Base-by-base conservation (phyloP, 2,329 filamentous ascomycete species). In the Tolypocladium pustulatum region DNA sequence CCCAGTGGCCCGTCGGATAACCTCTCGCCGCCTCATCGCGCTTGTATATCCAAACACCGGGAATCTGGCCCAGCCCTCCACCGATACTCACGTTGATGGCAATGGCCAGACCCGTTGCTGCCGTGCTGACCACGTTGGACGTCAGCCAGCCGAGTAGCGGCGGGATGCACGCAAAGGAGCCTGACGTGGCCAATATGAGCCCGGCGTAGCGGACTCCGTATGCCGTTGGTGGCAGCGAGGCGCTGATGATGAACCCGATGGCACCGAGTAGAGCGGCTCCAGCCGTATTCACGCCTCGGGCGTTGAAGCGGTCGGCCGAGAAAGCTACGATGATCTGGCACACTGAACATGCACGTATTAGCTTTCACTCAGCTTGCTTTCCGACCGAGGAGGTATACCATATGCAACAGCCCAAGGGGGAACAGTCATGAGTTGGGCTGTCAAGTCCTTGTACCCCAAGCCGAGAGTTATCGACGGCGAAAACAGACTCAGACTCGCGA, bases 1-100 rank as follows among this genome's bases (percentile, higher is more conserved):
- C 80, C 82, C 83, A 88, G 66, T 90, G 86, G 0, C 87, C 87
- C 0, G 86, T 89, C 0, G 85, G 85, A 67, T 88, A 90, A 0
- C 87, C 87, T 12, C 64, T 71, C 27, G 73, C 69, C 22, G 78
- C 80, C 69, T 90, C 85, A 13, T 81, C 72, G 1, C 81, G 76
- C 66, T 86, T 87, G 72, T 89, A 90, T 61, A 89, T 89, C 86
- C 86, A 90, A 1, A 89, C 85, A 0, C 86, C 87, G 0, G 84
- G 81, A 46, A 90, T 90, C 69, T 90, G 87, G 0, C 87, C 87
- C 0, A 86, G 78, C 0, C 85, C 86, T 0, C 85, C 86, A 55
- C 79, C 79, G 36, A 88, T 78, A 2, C 82, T 84, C 20, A 90
- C 81, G 62, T 90, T 89, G 61, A 90, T 71, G 0, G 86, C 87